A percentile compares a stretch with the other conserved stretches of the same genome.
Conservation (phyloP, 2,329 filamentous ascomycete genomes). For the Colletotrichum salicis region DNA sequence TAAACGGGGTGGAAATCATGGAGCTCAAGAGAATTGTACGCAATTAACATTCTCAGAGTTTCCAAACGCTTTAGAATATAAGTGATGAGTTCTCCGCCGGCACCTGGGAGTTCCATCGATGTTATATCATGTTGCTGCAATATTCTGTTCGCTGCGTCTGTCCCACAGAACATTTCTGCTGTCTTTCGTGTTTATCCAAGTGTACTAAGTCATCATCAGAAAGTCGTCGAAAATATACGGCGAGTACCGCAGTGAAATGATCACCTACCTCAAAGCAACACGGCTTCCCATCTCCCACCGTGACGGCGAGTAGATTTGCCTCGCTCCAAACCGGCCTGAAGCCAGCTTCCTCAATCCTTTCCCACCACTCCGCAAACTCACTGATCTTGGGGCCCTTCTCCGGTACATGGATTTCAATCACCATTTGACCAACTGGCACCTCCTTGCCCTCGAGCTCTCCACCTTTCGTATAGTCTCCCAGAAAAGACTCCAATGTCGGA, state of each 20-base stretch:
- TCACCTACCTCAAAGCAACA: background rate
- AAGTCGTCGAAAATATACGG: too few relatives aligned
- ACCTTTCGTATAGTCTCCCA: background rate
- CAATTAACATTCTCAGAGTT: too few relatives aligned
- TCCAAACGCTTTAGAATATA: too few relatives aligned
- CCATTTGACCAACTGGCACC: conserved; percentile 36
- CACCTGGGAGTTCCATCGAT: too few relatives aligned
- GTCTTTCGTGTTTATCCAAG: background rate
- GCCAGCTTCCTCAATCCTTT: conserved; percentile 35
- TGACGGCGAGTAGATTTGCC: conserved; percentile 38
- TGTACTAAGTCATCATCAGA: background rate
- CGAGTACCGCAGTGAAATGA: too few relatives aligned
- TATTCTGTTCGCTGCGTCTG: background rate
- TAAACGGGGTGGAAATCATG: background rate
- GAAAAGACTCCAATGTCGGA: background rate
- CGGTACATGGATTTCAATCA: conserved; percentile 34
- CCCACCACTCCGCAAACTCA: conserved; percentile 37
- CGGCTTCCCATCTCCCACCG: conserved; percentile 3
- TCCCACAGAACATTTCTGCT: background rate
- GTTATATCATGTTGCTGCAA: background rate
- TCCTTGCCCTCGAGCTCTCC: background rate
- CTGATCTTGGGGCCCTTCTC: background rate
- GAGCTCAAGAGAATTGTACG: too few relatives aligned
- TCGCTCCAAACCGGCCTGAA: conserved; percentile 38
- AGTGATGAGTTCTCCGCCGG: too few relatives aligned